phyloP scores from a whole-genome alignment of 768 basidiomycete species.

The Pisolithus sp. region DNA sequence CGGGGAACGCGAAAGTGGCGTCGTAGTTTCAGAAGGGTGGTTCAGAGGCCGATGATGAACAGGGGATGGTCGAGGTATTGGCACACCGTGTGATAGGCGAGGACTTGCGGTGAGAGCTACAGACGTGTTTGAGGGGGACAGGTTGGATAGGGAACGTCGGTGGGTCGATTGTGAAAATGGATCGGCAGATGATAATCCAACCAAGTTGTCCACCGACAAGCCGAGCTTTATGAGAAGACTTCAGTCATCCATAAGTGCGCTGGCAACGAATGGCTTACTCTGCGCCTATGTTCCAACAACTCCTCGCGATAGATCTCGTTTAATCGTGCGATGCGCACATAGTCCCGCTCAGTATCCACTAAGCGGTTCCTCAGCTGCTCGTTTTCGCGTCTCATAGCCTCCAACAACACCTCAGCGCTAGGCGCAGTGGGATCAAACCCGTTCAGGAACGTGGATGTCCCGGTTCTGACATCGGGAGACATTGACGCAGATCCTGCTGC shows the following conservation, averaged over 20 bases:
- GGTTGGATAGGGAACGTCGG: constrained; percentile 40
- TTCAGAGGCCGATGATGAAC: constrained; percentile 53
- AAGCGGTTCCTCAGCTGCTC: constrained; percentile 62
- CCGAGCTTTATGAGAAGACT: constrained; percentile 45
- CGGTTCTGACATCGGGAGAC: constrained; percentile 21
- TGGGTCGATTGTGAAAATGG: constrained; percentile 70
- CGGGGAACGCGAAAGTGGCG: constrained; percentile 60
- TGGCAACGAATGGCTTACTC: constrained; percentile 45
- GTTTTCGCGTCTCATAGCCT: constrained; percentile 74
- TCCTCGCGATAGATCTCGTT: constrained; percentile 86
- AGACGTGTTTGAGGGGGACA: constrained; percentile 26
- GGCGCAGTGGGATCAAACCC: constrained; percentile 30
- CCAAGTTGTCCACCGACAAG: constrained; percentile 71
- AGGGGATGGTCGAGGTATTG: constrained; percentile 68
- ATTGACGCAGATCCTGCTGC: constrained; percentile 23
- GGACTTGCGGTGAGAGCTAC: constrained; percentile 14
- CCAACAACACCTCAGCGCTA: constrained; percentile 55
- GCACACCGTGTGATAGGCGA: constrained; percentile 49
- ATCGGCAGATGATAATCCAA: constrained; percentile 61
- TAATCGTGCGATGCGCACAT: constrained; percentile 62
- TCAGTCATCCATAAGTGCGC: constrained; percentile 1
- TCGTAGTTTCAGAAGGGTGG: constrained; percentile 44
- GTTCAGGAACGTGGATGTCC: constrained; percentile 4
- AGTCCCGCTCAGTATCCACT: constrained; percentile 72
- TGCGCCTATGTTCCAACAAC: constrained; percentile 65